Conservation (phyloP, 2,329 filamentous ascomycete species). For the Salinomyces thailandicus region DNA sequence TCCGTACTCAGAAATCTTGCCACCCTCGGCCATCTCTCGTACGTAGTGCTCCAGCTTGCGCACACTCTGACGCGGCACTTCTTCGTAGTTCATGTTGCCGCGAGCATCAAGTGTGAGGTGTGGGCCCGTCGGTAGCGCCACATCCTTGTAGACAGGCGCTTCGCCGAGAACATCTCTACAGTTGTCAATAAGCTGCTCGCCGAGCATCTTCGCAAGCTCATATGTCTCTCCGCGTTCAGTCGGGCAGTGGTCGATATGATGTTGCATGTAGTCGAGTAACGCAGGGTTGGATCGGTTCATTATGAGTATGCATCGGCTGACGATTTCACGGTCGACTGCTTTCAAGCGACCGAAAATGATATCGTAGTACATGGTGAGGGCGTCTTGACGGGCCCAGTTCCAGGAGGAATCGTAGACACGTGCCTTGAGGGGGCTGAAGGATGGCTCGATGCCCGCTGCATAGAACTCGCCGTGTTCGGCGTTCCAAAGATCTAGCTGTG, state of each 20-base stretch:
- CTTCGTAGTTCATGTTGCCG: conserved; percentile 85
- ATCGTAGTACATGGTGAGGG: conserved; percentile 96
- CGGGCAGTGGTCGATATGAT: conserved; percentile 98
- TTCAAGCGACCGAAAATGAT: conserved; percentile 94
- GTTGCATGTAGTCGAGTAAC: conserved; percentile 97
- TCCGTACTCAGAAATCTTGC: conserved; percentile 97
- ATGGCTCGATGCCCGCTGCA: conserved; percentile 83
- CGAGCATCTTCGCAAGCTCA: conserved; percentile 90
- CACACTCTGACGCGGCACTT: conserved; percentile 75
- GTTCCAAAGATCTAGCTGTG: conserved; percentile 89
- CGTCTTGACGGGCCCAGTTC: conserved; percentile 98
- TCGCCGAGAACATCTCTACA: conserved; percentile 82
- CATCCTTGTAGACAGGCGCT: conserved; percentile 90
- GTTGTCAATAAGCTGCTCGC: conserved; percentile 89
- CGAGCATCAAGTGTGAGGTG: conserved; percentile 85
- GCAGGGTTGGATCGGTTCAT: conserved; percentile 98
- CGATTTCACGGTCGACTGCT: conserved; percentile 91
- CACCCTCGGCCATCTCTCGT: conserved; percentile 94
- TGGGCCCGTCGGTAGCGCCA: conserved; percentile 81
- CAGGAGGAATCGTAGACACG: conserved; percentile 95
- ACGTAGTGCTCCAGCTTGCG: conserved; percentile 98
- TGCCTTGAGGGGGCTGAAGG: conserved; percentile 87
- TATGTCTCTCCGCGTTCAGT: conserved; percentile 96
- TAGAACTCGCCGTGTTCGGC: conserved; percentile 96
- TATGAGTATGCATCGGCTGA: conserved; percentile 95